Evolutionary conservation across 768 basidiomycete species (phyloP).

Genomic region (Boletus sp.): DNA sequence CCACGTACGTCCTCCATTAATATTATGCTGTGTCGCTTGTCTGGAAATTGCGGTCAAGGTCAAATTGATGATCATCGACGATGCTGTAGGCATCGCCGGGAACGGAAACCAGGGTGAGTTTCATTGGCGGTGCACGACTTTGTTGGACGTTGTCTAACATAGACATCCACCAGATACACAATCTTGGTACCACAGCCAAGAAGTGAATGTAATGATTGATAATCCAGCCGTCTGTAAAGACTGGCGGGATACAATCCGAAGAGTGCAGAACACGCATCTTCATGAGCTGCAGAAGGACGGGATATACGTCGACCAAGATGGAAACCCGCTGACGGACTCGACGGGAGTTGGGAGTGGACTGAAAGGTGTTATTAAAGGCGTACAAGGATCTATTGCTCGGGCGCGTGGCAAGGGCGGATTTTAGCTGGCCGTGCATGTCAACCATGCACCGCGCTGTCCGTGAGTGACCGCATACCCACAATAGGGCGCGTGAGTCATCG

Average conservation of each 20-base stretch:
- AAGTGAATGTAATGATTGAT: conserved; percentile 65
- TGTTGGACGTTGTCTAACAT: conserved; percentile 1
- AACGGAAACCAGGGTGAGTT: conserved; percentile 63
- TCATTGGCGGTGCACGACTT: background rate
- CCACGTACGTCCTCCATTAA: conserved; percentile 40
- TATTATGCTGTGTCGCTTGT: background rate
- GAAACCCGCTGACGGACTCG: conserved; percentile 37
- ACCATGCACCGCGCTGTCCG: background rate
- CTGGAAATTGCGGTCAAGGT: conserved; percentile 31
- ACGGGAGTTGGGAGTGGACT: conserved; percentile 37
- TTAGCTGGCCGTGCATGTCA: conserved; percentile 10
- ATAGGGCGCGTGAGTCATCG: conserved; percentile 7
- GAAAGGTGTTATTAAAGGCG: conserved; percentile 40
- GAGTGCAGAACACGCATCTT: conserved; percentile 54
- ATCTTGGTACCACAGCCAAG: conserved; percentile 70
- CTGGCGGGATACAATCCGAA: conserved; percentile 51
- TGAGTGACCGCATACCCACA: background rate
- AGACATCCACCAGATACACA: conserved; percentile 45
- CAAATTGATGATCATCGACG: conserved; percentile 67
- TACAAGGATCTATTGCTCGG: conserved; percentile 40
- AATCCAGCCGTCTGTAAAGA: conserved; percentile 48
- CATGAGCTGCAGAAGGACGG: conserved; percentile 49
- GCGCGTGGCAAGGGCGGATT: conserved; percentile 42
- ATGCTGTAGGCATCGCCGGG: conserved; percentile 60
- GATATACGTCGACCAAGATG: conserved; percentile 52